Evolutionary conservation across 2,329 filamentous ascomycete species (phyloP).

Genomic region (Magnaporthales sp.): DNA sequence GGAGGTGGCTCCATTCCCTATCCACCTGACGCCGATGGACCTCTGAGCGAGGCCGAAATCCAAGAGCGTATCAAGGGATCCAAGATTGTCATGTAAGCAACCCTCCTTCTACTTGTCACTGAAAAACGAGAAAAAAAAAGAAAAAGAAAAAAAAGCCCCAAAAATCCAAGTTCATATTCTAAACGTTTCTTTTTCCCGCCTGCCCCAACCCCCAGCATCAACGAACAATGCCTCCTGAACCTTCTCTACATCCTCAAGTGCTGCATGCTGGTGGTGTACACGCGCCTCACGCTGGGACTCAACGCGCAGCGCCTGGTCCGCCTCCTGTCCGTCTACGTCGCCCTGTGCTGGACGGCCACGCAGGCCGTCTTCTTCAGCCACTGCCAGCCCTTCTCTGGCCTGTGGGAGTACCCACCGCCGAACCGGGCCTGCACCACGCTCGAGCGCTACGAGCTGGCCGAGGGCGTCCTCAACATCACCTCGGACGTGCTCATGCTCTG

Average conservation of each 20-base stretch:
- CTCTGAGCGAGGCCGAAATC: constrained; percentile 27
- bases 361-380: constrained; percentile 36
- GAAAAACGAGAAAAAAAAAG: background rate
- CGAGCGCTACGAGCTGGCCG: constrained; percentile 34
- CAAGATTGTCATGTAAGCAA: constrained; percentile 27
- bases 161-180: no score
- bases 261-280: constrained; percentile 18
- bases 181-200: background rate
- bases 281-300: constrained; percentile 29
- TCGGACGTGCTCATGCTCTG: constrained; percentile 37
- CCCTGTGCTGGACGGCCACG: constrained; percentile 29
- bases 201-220: background rate
- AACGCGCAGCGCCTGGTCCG: constrained; percentile 22
- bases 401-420: constrained; percentile 38
- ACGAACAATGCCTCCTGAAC: constrained; percentile 29
- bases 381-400: constrained; percentile 34
- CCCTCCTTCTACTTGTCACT: background rate
- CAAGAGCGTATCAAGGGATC: constrained; percentile 31
- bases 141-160: no score
- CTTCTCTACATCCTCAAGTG: constrained; percentile 18
- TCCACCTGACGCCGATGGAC: constrained; percentile 23
- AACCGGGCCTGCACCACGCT: constrained; percentile 37
- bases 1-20: constrained; percentile 34
- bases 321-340: constrained; percentile 28
- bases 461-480: constrained; percentile 38